Evolutionary conservation across 2,329 filamentous ascomycete genomes (phyloP).

Genomic region (Phialemonium atrogriseum): DNA sequence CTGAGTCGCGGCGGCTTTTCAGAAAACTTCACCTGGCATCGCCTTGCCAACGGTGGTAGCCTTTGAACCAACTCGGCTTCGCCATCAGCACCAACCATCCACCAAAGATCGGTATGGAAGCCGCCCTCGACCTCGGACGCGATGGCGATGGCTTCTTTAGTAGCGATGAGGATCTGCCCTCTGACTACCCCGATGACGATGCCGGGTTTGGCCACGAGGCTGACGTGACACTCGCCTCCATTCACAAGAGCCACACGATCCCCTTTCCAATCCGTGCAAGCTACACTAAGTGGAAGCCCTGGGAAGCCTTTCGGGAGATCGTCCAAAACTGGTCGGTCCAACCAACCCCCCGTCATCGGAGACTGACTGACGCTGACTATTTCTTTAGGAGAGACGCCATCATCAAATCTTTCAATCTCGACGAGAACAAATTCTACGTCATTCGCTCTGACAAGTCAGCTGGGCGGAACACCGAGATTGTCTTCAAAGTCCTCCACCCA

Average conservation of each 20-base stretch:
- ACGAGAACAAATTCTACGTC: constrained; percentile 14
- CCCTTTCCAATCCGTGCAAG: constrained; percentile 5
- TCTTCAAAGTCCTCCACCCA: constrained; percentile 15
- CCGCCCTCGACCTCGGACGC: no score
- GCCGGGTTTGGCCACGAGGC: no score
- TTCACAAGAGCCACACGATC: constrained; percentile 6
- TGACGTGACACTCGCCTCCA: background rate
- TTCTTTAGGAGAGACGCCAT: constrained; percentile 20
- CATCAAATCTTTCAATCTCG: constrained; percentile 15
- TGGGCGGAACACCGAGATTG: constrained; percentile 13
- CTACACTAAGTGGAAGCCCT: constrained; percentile 9
- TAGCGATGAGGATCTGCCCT: background rate
- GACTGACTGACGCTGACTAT: background rate
- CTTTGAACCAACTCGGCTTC: no score
- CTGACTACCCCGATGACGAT: background rate
- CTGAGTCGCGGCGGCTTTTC: no score
- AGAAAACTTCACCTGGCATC: no score
- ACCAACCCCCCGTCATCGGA: constrained; percentile 1
- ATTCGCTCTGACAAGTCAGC: constrained; percentile 9
- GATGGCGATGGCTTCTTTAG: no score
- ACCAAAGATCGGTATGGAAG: no score
- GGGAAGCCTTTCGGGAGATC: constrained; percentile 23
- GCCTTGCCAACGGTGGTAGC: no score
- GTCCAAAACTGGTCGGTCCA: constrained; percentile 27
- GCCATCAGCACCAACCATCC: no score